These are phyloP conservation scores for Rhexocercosporidium sp. DNA, from an alignment of 2,329 filamentous ascomycete species.

Conservation along the genomic window DNA sequence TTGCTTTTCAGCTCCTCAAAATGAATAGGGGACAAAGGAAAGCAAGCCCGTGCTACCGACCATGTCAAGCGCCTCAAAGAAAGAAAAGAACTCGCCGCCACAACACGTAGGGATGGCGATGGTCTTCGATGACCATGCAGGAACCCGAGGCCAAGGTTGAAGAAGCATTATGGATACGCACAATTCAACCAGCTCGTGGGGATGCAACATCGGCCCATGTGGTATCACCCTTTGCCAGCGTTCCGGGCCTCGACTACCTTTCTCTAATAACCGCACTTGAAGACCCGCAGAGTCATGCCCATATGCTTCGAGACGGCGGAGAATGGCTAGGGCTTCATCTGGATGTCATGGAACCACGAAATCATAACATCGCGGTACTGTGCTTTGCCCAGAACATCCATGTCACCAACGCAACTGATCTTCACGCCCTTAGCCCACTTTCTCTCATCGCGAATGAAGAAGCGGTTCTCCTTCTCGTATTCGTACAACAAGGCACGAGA, in stretches of 20 bases:
- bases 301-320: conserved; percentile 3
- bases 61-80: too few species aligned
- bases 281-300: not conserved
- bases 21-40: too few species aligned
- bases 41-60: too few species aligned
- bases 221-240: not conserved
- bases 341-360: not conserved
- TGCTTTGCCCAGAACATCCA: not conserved
- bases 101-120: too few species aligned
- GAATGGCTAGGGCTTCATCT: not conserved
- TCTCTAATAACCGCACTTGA: not conserved
- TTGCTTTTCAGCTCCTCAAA: too few species aligned
- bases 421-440: conserved; percentile 14
- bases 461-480: not conserved
- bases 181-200: not conserved
- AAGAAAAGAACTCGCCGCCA: too few species aligned
- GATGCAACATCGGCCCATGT: not conserved
- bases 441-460: not conserved
- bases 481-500: not conserved
- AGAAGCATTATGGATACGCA: not conserved
- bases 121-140: too few species aligned
- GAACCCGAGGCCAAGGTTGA: not conserved
- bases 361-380: conserved; percentile 13
- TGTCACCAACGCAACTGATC: conserved; percentile 15
- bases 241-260: not conserved